Conservation (phyloP, 2,329 filamentous ascomycete genomes). For the Triangularia setosa region DNA sequence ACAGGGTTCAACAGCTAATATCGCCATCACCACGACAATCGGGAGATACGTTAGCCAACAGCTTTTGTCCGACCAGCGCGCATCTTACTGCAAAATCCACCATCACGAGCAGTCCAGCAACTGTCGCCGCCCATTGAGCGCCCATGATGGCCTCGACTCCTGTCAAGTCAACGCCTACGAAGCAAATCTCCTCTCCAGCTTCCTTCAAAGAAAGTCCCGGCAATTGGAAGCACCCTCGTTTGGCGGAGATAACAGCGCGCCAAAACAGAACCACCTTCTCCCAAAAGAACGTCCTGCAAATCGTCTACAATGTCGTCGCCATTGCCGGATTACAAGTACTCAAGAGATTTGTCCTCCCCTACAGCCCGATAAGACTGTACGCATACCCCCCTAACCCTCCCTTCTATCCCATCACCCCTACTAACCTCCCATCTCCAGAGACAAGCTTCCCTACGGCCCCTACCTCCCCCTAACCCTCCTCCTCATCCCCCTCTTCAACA, state of each 20-base stretch:
- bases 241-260: slow-evolving; percentile 80
- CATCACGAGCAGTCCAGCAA: background rate
- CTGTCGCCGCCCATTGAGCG: slow-evolving; percentile 7
- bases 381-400: slow-evolving; percentile 20
- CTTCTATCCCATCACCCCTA: background rate
- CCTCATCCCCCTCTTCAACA: slow-evolving; percentile 64
- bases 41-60: background rate
- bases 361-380: slow-evolving; percentile 38
- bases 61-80: background rate
- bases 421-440: background rate
- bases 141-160: background rate
- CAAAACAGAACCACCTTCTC: slow-evolving; percentile 76
- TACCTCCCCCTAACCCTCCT: slow-evolving; percentile 49
- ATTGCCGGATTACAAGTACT: slow-evolving; percentile 31
- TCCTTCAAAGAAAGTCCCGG: slow-evolving; percentile 61
- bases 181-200: slow-evolving; percentile 25
- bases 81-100: background rate
- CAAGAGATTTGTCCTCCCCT: slow-evolving; percentile 36
- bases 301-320: slow-evolving; percentile 63
- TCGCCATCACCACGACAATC: background rate
- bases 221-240: slow-evolving; percentile 84
- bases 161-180: slow-evolving; percentile 31
- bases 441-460: slow-evolving; percentile 32
- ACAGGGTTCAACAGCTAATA: background rate
- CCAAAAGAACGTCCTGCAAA: slow-evolving; percentile 67